These are phyloP conservation scores for Dictyostelium firmibasis DNA, from an alignment of 78 protist species.

Conservation along the genomic window DNA sequence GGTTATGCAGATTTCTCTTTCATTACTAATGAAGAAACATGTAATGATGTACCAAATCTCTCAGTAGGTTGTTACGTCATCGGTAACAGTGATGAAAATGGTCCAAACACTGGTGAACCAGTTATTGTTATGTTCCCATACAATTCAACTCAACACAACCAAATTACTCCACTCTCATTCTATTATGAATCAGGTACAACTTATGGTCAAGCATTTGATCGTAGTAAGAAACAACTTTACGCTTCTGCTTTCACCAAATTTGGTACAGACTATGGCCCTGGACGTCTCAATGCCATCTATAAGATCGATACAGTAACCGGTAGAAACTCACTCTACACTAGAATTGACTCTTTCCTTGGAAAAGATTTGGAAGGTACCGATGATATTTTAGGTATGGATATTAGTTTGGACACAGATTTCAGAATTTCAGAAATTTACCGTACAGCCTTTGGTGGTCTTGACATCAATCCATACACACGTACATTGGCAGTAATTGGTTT, in stretches of 20 bases:
- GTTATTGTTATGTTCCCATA: slow-evolving; percentile 57
- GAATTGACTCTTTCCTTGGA: background rate
- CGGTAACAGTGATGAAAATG: background rate
- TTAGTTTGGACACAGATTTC: background rate
- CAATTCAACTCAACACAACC: background rate
- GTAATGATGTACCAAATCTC: slow-evolving; percentile 35
- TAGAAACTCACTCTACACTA: background rate
- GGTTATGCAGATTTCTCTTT: slow-evolving; percentile 20
- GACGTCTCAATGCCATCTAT: slow-evolving; percentile 39
- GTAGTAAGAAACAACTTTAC: background rate
- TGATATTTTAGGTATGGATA: background rate
- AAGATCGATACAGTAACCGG: background rate
- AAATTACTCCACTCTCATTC: background rate
- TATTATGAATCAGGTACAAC: slow-evolving; percentile 35
- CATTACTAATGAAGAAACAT: slow-evolving; percentile 58
- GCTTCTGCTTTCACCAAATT: slow-evolving; percentile 27
- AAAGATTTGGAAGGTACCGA: background rate
- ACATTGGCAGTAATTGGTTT: background rate
- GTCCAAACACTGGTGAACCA: background rate
- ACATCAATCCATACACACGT: background rate
- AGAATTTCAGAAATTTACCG: slow-evolving; percentile 11
- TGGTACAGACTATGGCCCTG: slow-evolving; percentile 50
- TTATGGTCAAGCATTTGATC: slow-evolving; percentile 32
- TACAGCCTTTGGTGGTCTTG: slow-evolving; percentile 26
- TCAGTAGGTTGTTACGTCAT: slow-evolving; percentile 23